Conservation (phyloP, 169 alveolate genomes). For the Plasmodium relictum region DNA sequence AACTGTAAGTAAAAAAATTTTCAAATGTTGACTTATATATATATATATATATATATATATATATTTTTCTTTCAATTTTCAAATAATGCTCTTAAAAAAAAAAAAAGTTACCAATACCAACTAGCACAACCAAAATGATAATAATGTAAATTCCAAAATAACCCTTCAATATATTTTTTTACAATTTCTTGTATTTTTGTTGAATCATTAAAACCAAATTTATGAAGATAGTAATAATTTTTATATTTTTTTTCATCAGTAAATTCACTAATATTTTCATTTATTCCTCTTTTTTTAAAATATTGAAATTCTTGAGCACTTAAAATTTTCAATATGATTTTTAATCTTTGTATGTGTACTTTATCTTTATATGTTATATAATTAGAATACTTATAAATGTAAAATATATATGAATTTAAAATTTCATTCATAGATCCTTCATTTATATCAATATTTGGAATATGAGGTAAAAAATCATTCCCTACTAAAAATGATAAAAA, state of each 20-base stretch:
- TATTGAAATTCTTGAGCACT: conserved; percentile 38
- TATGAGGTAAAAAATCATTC: conserved; percentile 96
- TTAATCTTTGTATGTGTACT: conserved; percentile 60
- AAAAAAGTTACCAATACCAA: conserved; percentile 95
- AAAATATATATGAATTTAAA: conserved; percentile 77
- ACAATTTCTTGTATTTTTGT: conserved; percentile 88
- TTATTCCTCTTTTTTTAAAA: conserved; percentile 76
- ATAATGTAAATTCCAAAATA: conserved; percentile 96
- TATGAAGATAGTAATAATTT: conserved; percentile 81
- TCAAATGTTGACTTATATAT: background rate
- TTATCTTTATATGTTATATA: conserved; percentile 74
- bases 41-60: background rate
- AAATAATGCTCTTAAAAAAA: too few species aligned
- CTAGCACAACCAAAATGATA: conserved; percentile 95
- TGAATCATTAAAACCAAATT: conserved; percentile 84
- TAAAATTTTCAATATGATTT: conserved; percentile 19
- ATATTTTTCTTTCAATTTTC: background rate
- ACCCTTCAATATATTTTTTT: conserved; percentile 93
- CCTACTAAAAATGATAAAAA: conserved; percentile 96
- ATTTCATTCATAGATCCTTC: conserved; percentile 92
- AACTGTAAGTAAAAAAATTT: background rate
- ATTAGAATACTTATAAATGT: conserved; percentile 77
- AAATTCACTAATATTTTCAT: conserved; percentile 77
- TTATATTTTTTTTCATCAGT: conserved; percentile 87
- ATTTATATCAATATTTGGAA: conserved; percentile 90